Conservation (phyloP, 805 yeast species). For the Starmerella gropengiesseri region DNA sequence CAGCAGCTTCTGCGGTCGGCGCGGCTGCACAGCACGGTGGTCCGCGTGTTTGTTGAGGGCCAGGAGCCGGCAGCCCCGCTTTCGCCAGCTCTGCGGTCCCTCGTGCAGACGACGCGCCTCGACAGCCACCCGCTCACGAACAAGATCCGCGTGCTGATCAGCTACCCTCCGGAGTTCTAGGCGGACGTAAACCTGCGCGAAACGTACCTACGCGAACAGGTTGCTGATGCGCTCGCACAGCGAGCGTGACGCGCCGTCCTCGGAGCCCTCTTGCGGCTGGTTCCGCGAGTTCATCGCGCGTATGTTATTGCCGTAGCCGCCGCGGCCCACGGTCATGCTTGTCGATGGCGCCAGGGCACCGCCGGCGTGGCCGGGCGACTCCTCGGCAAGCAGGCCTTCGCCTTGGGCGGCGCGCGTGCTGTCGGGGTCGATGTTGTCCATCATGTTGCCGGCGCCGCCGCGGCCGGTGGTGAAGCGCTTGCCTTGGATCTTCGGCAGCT, state of each 20-base stretch:
- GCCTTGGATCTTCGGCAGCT: conserved; percentile 44
- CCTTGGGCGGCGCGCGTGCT: conserved; percentile 53
- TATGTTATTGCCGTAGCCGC: conserved; percentile 48
- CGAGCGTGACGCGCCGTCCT: not conserved
- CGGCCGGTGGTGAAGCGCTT: conserved; percentile 59
- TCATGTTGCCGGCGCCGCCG: conserved; percentile 73
- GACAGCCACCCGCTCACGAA: not conserved
- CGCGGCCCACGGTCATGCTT: conserved; percentile 42
- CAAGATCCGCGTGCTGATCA: conserved; percentile 1
- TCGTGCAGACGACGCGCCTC: not conserved
- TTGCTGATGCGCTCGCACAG: conserved; percentile 10
- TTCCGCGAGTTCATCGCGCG: conserved; percentile 5
- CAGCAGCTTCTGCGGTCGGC: not conserved
- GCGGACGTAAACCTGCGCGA: not conserved
- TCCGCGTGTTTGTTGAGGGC: not conserved
- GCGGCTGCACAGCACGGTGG: not conserved
- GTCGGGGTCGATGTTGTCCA: conserved; percentile 43
- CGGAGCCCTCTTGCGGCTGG: conserved; percentile 3
- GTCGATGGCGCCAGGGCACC: conserved; percentile 34
- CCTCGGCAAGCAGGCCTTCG: conserved; percentile 34
- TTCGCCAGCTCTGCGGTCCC: not conserved
- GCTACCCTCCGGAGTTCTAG: conserved; percentile 4
- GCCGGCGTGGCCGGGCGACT: conserved; percentile 30
- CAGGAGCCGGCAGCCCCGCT: not conserved
- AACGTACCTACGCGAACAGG: conserved; percentile 4